phyloP scores from a whole-genome alignment of 2,329 filamentous ascomycete genomes.

The Microsporum ferrugineum region DNA sequence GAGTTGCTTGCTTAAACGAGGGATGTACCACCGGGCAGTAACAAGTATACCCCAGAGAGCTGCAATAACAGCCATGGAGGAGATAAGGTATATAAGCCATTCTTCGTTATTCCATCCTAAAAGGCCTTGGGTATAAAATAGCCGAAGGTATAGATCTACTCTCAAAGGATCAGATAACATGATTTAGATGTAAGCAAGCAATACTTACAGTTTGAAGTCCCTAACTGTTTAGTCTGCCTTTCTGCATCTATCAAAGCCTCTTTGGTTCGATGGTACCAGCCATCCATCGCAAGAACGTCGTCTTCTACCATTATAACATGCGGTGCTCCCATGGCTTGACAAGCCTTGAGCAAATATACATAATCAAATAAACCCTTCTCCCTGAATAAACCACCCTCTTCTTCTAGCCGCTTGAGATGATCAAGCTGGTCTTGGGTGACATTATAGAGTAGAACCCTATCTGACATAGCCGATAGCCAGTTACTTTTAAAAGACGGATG shows the following conservation, averaged over 20 bases:
- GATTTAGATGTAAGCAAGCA: not conserved
- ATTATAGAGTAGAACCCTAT: conserved; percentile 35
- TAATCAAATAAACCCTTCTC: conserved; percentile 39
- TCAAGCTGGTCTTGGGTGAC: conserved; percentile 23
- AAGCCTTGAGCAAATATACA: conserved; percentile 32
- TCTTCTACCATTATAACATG: conserved; percentile 39
- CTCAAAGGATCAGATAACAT: not conserved
- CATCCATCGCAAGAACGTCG: conserved; percentile 37
- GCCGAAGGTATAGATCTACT: conserved; percentile 8
- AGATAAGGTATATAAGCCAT: conserved; percentile 8
- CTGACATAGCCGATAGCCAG: conserved; percentile 32
- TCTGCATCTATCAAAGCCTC: conserved; percentile 27
- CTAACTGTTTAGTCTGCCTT: conserved; percentile 20
- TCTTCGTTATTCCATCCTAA: conserved; percentile 9
- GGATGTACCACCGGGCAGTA: conserved; percentile 4
- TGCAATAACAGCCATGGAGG: not conserved
- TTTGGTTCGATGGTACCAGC: conserved; percentile 37
- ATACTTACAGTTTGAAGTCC: conserved; percentile 17
- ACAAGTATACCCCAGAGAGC: conserved; percentile 1
- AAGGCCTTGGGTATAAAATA: conserved; percentile 8
- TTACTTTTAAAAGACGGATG: conserved; percentile 33
- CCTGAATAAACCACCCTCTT: conserved; percentile 19
- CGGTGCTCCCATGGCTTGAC: conserved; percentile 27
- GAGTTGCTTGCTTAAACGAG: not conserved
- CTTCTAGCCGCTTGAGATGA: conserved; percentile 27